A percentile compares a stretch with the other conserved stretches of the same genome.
Evolutionary conservation across 345 rosid species (phyloP).

Genomic region (Citrus glauca): DNA sequence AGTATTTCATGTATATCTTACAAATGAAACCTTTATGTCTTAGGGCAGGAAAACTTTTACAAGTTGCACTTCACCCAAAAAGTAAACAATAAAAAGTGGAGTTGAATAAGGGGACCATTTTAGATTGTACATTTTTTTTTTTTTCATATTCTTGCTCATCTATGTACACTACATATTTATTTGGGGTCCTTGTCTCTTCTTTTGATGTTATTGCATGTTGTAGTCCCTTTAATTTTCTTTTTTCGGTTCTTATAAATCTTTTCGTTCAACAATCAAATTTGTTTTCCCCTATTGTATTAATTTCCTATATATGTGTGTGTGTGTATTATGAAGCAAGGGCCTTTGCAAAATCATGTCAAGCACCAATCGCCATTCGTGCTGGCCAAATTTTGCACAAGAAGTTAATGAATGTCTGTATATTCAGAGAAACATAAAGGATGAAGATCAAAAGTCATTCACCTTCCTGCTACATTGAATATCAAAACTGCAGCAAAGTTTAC

Average conservation of each 20-base stretch:
- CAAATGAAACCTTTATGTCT: slow-evolving; percentile 22
- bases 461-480: neutral
- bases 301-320: too few species aligned
- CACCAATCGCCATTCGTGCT: neutral
- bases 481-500: neutral
- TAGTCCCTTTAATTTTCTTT: neutral
- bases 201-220: slow-evolving; percentile 16
- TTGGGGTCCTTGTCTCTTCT: slow-evolving; percentile 25
- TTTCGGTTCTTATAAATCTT: slow-evolving; percentile 1
- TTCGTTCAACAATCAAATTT: neutral
- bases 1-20: neutral
- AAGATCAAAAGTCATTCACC: neutral
- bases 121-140: neutral
- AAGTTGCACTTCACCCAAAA: slow-evolving; percentile 16
- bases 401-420: neutral
- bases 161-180: neutral
- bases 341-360: neutral
- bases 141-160: neutral
- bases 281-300: neutral
- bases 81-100: slow-evolving; percentile 7
- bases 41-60: slow-evolving; percentile 1
- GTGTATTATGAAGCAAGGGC: neutral
- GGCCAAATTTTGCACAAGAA: slow-evolving; percentile 1
- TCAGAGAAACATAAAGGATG: neutral
- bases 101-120: slow-evolving; percentile 21